phyloP scores from a whole-genome alignment of 2,329 filamentous ascomycete species.

The Didymella lethalis region DNA sequence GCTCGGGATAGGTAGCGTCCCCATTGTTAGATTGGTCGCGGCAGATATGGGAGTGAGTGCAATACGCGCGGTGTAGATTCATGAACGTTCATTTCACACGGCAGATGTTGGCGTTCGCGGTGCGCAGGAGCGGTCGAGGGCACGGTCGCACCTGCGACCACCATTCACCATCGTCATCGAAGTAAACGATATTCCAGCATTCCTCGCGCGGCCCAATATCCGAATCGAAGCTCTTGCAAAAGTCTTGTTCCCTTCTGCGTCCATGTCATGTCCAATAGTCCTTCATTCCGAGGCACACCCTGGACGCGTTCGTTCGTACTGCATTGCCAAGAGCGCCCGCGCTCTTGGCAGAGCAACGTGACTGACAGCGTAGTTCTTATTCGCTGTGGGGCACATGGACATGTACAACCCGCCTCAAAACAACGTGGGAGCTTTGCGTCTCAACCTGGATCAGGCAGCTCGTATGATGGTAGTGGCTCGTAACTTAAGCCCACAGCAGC shows the following conservation, averaged over 20 bases:
- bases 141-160: not conserved
- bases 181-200: not conserved
- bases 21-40: not conserved
- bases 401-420: conserved; percentile 18
- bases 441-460: conserved; percentile 39
- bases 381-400: conserved; percentile 18
- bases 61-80: not conserved
- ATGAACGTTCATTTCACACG: not conserved
- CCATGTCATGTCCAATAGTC: conserved; percentile 2
- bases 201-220: conserved; percentile 10
- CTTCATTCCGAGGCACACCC: conserved; percentile 15
- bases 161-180: not conserved
- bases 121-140: not conserved
- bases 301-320: conserved; percentile 16
- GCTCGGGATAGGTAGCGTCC: not conserved
- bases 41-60: not conserved
- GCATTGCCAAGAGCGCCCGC: conserved; percentile 26
- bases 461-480: conserved; percentile 33
- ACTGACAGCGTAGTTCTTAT: conserved; percentile 10
- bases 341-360: not conserved
- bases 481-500: conserved; percentile 27
- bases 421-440: conserved; percentile 24
- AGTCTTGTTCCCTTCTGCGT: conserved; percentile 7
- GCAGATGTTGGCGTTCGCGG: not conserved
- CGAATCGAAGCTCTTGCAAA: conserved; percentile 16